Evolutionary conservation across 2,329 filamentous ascomycete species (phyloP).

Genomic region (Myotisia sp.): DNA sequence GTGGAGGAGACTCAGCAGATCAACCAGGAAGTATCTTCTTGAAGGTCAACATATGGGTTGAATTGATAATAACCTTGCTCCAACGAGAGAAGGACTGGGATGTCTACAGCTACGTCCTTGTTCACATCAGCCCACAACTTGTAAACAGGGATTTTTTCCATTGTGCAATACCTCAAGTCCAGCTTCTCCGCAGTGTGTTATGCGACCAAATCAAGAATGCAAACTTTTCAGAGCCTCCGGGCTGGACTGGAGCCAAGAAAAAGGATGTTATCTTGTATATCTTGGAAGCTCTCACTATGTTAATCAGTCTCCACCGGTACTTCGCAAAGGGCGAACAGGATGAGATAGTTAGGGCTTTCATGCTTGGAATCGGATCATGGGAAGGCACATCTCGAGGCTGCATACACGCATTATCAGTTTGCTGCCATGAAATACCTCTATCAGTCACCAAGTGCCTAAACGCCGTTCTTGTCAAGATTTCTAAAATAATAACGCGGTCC

Average conservation of each 20-base stretch:
- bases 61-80: slow-evolving; percentile 58
- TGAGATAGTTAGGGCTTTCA: slow-evolving; percentile 73
- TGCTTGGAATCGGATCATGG: slow-evolving; percentile 68
- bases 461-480: slow-evolving; percentile 81
- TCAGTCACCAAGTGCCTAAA: slow-evolving; percentile 77
- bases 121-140: slow-evolving; percentile 73
- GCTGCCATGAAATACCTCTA: slow-evolving; percentile 81
- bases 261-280: slow-evolving; percentile 80
- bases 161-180: slow-evolving; percentile 58
- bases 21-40: slow-evolving; percentile 34
- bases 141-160: slow-evolving; percentile 79
- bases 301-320: slow-evolving; percentile 77
- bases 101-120: slow-evolving; percentile 76
- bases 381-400: slow-evolving; percentile 82
- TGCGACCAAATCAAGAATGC: slow-evolving; percentile 72
- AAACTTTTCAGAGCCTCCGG: slow-evolving; percentile 67
- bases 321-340: slow-evolving; percentile 78
- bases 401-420: slow-evolving; percentile 87
- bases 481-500: slow-evolving; percentile 86
- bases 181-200: slow-evolving; percentile 57
- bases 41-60: slow-evolving; percentile 57
- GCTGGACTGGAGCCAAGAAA: slow-evolving; percentile 63
- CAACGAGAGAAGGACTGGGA: slow-evolving; percentile 74
- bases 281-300: slow-evolving; percentile 71
- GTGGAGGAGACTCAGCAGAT: slow-evolving; percentile 18